Conservation (phyloP, 164 flowering plant genomes). For the Pachysandra terminalis region DNA sequence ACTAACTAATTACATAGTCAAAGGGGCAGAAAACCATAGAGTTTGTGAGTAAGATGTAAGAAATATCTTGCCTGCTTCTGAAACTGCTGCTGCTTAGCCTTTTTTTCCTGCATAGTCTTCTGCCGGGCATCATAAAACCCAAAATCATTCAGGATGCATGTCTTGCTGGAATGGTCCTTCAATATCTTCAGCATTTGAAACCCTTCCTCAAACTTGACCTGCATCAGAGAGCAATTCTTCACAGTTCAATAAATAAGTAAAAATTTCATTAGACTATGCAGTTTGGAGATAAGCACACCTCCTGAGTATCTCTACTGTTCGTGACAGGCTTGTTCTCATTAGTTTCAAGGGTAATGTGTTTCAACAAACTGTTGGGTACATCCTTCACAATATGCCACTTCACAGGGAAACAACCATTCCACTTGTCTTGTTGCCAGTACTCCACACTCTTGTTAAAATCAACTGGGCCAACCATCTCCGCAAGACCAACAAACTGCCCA, state of each 20-base stretch:
- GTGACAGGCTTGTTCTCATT: constrained; percentile 92
- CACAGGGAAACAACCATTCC: constrained; percentile 82
- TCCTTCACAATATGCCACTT: constrained; percentile 94
- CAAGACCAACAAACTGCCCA: constrained; percentile 88
- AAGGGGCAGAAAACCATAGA: too few relatives aligned
- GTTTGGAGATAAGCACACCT: constrained; percentile 33
- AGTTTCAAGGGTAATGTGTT: constrained; percentile 77
- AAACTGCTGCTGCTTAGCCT: constrained; percentile 60
- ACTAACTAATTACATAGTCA: too few relatives aligned
- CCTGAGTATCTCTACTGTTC: constrained; percentile 86
- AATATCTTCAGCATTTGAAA: constrained; percentile 75
- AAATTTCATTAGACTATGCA: neutral
- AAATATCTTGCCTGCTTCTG: constrained; percentile 57
- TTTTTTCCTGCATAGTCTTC: constrained; percentile 67
- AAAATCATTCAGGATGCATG: constrained; percentile 82
- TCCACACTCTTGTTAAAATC: constrained; percentile 75
- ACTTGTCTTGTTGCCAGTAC: constrained; percentile 92
- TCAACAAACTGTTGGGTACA: constrained; percentile 73
- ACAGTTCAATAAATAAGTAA: neutral
- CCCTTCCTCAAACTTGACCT: constrained; percentile 82
- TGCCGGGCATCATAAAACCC: constrained; percentile 78
- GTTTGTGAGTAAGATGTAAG: too few relatives aligned
- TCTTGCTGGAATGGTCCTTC: constrained; percentile 61
- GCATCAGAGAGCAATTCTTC: constrained; percentile 1
- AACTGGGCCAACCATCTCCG: constrained; percentile 84